A percentile compares a stretch with the other conserved stretches of the same genome.
Conservation (phyloP, 768 basidiomycete genomes). For the Trametes sanguinea region DNA sequence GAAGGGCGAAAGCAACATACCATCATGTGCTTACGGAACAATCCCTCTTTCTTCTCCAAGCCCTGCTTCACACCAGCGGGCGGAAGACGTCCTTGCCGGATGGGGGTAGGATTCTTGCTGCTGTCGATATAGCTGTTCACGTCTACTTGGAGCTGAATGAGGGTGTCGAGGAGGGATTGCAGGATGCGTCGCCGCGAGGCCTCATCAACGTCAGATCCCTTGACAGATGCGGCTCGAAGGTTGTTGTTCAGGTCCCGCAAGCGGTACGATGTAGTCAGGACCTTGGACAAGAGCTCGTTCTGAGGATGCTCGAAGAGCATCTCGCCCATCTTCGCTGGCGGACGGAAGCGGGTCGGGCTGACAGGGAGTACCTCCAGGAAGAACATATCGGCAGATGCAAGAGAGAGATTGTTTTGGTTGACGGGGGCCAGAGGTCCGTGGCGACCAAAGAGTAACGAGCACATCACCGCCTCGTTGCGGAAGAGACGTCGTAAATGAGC, state of each 20-base stretch:
- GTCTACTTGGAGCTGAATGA: constrained; percentile 90
- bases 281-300: constrained; percentile 83
- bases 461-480: constrained; percentile 76
- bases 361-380: constrained; percentile 93
- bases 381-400: constrained; percentile 91
- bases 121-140: constrained; percentile 98
- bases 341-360: constrained; percentile 93
- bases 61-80: constrained; percentile 95
- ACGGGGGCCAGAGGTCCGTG: constrained; percentile 82
- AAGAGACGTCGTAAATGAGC: constrained; percentile 92
- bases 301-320: constrained; percentile 95
- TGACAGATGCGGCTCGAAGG: constrained; percentile 61
- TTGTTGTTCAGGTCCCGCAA: constrained; percentile 75
- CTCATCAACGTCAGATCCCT: constrained; percentile 55
- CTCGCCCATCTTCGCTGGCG: constrained; percentile 89
- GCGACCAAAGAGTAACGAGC: constrained; percentile 86
- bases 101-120: constrained; percentile 87
- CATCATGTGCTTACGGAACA: constrained; percentile 99
- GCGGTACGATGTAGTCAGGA: constrained; percentile 78
- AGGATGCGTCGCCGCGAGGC: constrained; percentile 56
- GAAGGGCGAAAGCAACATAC: constrained; percentile 44
- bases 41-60: constrained; percentile 97
- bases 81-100: constrained; percentile 85
- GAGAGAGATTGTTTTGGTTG: constrained; percentile 57
- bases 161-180: constrained; percentile 68